Conservation (phyloP, 2,329 filamentous ascomycete genomes). For the Aspergillus sp. region DNA sequence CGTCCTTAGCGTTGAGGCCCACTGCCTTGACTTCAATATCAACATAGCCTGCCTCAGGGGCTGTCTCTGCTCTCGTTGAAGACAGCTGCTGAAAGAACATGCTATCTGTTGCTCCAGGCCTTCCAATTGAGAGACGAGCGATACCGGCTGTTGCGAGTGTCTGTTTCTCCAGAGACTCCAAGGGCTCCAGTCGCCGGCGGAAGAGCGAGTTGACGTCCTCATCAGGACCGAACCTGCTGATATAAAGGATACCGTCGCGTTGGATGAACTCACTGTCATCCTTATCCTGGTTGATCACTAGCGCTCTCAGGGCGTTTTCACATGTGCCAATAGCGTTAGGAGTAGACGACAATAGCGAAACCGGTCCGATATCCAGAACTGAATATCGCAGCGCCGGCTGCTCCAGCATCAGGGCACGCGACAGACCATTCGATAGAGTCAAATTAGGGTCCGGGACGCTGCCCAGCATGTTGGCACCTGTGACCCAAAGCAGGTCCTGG, state of each 20-base stretch:
- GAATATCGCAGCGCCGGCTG: constrained; percentile 7
- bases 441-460: constrained; percentile 5
- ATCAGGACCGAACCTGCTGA: constrained; percentile 9
- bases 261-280: constrained; percentile 6
- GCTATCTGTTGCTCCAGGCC: background rate
- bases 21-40: constrained; percentile 10
- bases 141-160: background rate
- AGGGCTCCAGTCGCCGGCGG: background rate
- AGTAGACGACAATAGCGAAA: background rate
- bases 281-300: background rate
- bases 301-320: background rate
- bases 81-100: background rate
- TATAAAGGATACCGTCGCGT: constrained; percentile 4
- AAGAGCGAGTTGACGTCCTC: constrained; percentile 7
- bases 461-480: background rate
- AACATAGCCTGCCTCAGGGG: background rate
- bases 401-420: constrained; percentile 6
- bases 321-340: constrained; percentile 1
- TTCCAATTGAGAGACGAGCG: background rate
- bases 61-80: background rate
- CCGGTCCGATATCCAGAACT: no score
- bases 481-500: constrained; percentile 6
- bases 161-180: background rate
- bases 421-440: constrained; percentile 2
- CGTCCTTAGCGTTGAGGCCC: constrained; percentile 12